These are phyloP conservation scores for Amborella trichopoda DNA, from an alignment of 164 flowering plant species.

Conservation along the genomic window DNA sequence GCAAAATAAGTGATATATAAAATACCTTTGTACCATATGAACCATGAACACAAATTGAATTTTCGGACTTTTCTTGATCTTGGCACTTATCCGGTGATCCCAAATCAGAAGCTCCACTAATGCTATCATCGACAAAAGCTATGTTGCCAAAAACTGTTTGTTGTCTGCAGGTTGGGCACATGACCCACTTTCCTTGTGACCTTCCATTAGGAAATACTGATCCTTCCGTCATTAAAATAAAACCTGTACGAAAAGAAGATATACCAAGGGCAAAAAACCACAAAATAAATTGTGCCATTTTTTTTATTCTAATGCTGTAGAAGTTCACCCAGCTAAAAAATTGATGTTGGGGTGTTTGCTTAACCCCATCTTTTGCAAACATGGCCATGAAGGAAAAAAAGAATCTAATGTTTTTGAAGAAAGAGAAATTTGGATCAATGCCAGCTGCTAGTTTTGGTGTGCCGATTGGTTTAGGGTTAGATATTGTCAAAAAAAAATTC, in stretches of 20 bases:
- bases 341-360: no score
- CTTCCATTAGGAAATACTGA: slow-evolving; percentile 25
- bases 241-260: slow-evolving; percentile 36
- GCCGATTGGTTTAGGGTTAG: no score
- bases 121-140: slow-evolving; percentile 67
- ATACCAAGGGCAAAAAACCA: background rate
- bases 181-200: slow-evolving; percentile 47
- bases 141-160: slow-evolving; percentile 63
- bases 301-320: background rate
- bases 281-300: background rate
- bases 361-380: no score
- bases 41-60: slow-evolving; percentile 54
- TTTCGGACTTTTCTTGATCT: slow-evolving; percentile 32
- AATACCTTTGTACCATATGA: slow-evolving; percentile 92
- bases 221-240: slow-evolving; percentile 61
- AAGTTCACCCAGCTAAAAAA: no score
- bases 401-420: no score
- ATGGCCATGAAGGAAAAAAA: no score
- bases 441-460: no score
- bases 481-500: no score
- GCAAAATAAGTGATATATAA: no score
- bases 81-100: slow-evolving; percentile 13
- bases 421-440: no score
- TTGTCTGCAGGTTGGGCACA: slow-evolving; percentile 91
- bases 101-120: slow-evolving; percentile 16